Evolutionary conservation across 2,329 filamentous ascomycete species (phyloP).

Genomic region (Sordariomycetes sp.): DNA sequence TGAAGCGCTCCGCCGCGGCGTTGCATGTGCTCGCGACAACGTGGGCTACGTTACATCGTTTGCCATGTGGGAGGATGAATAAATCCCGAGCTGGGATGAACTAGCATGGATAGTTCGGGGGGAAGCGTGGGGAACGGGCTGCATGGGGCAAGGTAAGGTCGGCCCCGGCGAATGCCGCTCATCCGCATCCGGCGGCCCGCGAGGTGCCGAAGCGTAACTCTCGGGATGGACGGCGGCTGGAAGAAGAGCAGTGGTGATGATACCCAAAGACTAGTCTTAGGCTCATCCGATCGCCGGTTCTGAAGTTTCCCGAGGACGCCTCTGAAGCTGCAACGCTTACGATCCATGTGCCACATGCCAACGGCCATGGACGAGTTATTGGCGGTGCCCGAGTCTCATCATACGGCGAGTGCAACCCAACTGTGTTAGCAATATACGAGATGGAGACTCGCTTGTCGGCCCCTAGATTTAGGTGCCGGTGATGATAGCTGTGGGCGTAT

Average conservation of each 20-base stretch:
- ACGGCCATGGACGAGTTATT: not conserved
- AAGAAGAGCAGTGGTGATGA: no score
- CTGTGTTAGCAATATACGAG: not conserved
- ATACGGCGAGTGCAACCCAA: not conserved
- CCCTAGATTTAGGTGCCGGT: not conserved
- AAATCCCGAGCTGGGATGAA: not conserved
- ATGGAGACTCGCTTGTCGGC: not conserved
- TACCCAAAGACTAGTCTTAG: no score
- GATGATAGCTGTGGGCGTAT: not conserved
- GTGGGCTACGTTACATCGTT: not conserved
- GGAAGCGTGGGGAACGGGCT: not conserved
- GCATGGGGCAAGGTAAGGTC: not conserved
- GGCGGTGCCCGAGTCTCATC: not conserved
- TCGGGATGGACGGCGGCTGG: no score
- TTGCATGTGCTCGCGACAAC: not conserved
- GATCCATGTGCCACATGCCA: not conserved
- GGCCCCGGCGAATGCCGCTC: not conserved
- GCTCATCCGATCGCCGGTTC: no score
- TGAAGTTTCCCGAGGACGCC: no score
- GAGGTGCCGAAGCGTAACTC: no score
- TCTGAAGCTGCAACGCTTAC: no score
- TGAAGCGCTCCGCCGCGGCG: not conserved
- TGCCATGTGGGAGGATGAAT: not conserved
- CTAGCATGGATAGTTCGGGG: not conserved
- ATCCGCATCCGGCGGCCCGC: not conserved